These are phyloP conservation scores for Narthecium ossifragum DNA, from an alignment of 106 monocot genomes.

Conservation along the genomic window DNA sequence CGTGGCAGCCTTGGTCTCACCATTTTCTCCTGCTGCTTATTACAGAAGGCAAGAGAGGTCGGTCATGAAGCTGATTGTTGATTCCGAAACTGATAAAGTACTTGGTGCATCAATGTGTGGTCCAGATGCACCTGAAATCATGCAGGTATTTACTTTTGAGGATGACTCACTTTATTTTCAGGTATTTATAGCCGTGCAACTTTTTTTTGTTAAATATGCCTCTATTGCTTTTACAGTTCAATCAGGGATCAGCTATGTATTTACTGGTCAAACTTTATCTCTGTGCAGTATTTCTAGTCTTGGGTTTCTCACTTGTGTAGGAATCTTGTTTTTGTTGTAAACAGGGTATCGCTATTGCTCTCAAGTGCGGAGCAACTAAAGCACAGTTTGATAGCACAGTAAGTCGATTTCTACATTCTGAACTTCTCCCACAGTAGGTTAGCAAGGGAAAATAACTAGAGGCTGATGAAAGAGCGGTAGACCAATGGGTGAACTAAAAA, in stretches of 20 bases:
- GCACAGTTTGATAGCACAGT: constrained; percentile 95
- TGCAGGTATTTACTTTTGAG: constrained; percentile 61
- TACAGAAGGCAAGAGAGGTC: constrained; percentile 88
- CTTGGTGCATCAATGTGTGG: constrained; percentile 99
- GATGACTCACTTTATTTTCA: neutral
- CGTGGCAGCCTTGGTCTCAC: no score
- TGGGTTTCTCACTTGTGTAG: no score
- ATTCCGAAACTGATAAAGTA: constrained; percentile 83
- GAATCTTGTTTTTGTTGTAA: constrained; percentile 6
- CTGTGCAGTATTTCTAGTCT: neutral
- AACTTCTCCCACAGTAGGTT: no score
- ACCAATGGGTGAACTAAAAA: no score
- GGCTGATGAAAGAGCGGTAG: no score
- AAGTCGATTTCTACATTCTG: constrained; percentile 7
- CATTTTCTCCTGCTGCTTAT: no score
- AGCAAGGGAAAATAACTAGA: no score
- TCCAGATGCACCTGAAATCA: constrained; percentile 97
- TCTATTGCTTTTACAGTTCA: no score
- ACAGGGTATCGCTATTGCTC: constrained; percentile 90
- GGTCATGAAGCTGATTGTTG: constrained; percentile 93
- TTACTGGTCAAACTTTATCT: no score
- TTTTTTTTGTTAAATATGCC: no score
- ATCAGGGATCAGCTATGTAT: no score
- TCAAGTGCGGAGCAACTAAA: constrained; percentile 97
- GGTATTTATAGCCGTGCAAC: no score